Conservation (phyloP, 306 rosid genomes). For the Acacia crassicarpa region DNA sequence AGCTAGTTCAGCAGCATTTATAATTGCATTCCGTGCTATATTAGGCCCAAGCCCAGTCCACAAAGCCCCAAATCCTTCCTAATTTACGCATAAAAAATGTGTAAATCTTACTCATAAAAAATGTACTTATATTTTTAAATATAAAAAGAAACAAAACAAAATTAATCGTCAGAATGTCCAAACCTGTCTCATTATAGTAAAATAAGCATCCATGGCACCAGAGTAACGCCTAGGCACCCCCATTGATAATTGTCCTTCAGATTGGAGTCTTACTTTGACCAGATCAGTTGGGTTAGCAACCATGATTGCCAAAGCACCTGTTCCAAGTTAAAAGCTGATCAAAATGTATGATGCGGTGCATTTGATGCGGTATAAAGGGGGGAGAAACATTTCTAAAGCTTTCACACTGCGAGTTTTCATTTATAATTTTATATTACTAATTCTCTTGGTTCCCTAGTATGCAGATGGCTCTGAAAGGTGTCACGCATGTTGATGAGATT, state of each 20-base stretch:
- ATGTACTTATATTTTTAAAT: neutral
- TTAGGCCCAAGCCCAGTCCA: slow-evolving; percentile 99
- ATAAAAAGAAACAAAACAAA: neutral
- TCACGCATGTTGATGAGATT: neutral
- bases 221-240: slow-evolving; percentile 94
- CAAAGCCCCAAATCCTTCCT: slow-evolving; percentile 90
- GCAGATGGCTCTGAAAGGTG: neutral
- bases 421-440: neutral
- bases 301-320: slow-evolving; percentile 89
- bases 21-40: slow-evolving; percentile 80
- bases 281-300: slow-evolving; percentile 96
- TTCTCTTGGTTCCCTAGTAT: neutral
- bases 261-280: slow-evolving; percentile 93
- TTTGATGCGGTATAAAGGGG: neutral
- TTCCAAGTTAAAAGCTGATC: slow-evolving; percentile 20
- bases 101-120: neutral
- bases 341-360: slow-evolving; percentile 12
- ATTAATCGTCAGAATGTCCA: slow-evolving; percentile 15
- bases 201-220: slow-evolving; percentile 85
- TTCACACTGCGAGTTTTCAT: neutral
- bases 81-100: slow-evolving; percentile 15
- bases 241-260: slow-evolving; percentile 78
- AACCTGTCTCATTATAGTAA: slow-evolving; percentile 76
- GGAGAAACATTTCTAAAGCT: neutral
- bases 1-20: slow-evolving; percentile 97